A percentile compares a stretch with the other conserved stretches of the same genome.
phyloP scores from a whole-genome alignment of 805 yeast species.

The Saccharomycopsis sp. region DNA sequence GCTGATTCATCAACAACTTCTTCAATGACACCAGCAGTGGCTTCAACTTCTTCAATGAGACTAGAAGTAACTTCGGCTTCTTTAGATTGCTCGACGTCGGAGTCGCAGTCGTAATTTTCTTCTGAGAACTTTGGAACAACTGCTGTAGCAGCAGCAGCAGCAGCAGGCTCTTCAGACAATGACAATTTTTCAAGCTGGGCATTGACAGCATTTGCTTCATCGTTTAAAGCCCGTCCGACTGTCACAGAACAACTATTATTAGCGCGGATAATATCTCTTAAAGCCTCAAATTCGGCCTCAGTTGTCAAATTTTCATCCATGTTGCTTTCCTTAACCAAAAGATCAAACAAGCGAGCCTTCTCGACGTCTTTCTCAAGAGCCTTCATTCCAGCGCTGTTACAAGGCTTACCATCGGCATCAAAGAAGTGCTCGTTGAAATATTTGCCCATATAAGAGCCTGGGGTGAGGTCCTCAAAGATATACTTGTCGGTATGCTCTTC shows the following conservation, averaged over 20 bases:
- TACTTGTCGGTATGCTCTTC: background rate
- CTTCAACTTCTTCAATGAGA: background rate
- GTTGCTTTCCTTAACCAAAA: background rate
- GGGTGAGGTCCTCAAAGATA: background rate
- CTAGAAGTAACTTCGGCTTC: too few relatives aligned
- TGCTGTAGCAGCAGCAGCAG: background rate
- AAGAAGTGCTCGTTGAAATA: background rate
- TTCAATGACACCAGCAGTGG: background rate
- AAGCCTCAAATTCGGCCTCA: background rate
- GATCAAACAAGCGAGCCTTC: background rate
- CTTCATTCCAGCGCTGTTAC: background rate
- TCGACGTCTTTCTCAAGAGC: background rate
- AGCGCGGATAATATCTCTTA: too few relatives aligned
- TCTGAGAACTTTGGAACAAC: too few relatives aligned
- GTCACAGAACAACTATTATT: too few relatives aligned
- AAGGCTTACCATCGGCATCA: background rate
- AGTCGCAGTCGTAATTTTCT: too few relatives aligned
- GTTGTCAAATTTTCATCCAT: background rate
- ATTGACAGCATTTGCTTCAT: too few relatives aligned
- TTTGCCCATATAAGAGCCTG: background rate
- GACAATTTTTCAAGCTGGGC: too few relatives aligned
- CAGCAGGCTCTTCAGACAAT: background rate
- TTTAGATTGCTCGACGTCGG: too few relatives aligned
- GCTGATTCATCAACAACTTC: background rate
- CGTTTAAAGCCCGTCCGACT: too few relatives aligned